Evolutionary conservation across 495 filamentous ascomycete genomes (phyloP).

Genomic region (Xylaria castorea): DNA sequence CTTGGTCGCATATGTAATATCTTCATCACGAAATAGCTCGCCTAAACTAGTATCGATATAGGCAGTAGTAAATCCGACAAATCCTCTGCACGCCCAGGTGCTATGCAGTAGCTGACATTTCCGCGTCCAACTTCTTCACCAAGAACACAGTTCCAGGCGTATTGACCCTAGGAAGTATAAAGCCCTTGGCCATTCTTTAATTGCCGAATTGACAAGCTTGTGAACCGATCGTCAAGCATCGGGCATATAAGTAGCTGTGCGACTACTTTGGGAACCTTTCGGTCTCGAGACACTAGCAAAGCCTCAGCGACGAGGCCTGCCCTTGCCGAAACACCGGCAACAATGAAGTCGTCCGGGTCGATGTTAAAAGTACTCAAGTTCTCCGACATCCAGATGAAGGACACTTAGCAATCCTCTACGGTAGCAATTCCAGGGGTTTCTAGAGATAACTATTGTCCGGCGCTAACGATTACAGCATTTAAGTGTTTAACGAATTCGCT

Average conservation of each 20-base stretch:
- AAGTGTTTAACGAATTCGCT: conserved; percentile 24
- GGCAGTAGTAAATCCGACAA: conserved; percentile 23
- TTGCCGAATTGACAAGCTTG: conserved; percentile 22
- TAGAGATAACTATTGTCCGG: conserved; percentile 36
- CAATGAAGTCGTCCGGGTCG: conserved; percentile 31
- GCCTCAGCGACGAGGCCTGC: conserved; percentile 26
- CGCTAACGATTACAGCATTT: conserved; percentile 24
- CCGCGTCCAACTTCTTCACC: conserved; percentile 16
- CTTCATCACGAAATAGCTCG: conserved; percentile 42
- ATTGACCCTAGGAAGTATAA: not conserved
- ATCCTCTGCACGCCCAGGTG: conserved; percentile 20
- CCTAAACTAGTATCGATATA: conserved; percentile 28
- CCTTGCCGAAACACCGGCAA: conserved; percentile 34
- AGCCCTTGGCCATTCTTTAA: conserved; percentile 34
- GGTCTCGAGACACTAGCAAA: conserved; percentile 21
- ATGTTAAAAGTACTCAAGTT: conserved; percentile 23
- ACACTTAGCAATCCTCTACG: conserved; percentile 20
- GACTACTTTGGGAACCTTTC: conserved; percentile 13
- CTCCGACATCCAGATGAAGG: conserved; percentile 2
- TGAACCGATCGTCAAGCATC: conserved; percentile 29
- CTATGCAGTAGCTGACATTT: not conserved
- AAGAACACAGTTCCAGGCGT: conserved; percentile 22
- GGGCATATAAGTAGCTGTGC: conserved; percentile 28
- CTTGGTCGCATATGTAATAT: conserved; percentile 37
- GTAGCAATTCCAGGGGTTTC: conserved; percentile 25